phyloP scores from a whole-genome alignment of 2,329 filamentous ascomycete genomes.

The Phaeosphaeria sp. region DNA sequence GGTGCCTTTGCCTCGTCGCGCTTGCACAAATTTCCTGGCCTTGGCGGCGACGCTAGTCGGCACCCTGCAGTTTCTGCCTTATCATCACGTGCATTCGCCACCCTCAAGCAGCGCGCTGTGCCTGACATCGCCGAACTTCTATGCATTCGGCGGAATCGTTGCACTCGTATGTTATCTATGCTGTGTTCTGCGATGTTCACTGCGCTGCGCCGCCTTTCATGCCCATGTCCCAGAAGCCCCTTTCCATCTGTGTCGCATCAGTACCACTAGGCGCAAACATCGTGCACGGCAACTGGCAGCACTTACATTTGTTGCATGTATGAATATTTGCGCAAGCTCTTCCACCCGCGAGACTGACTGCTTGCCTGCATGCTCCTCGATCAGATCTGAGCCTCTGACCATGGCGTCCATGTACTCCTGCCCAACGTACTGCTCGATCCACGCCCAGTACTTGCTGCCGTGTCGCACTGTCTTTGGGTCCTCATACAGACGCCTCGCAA shows the following conservation, averaged over 20 bases:
- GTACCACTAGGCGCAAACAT: slow-evolving; percentile 8
- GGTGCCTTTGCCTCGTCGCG: slow-evolving; percentile 32
- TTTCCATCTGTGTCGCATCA: slow-evolving; percentile 66
- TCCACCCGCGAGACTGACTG: slow-evolving; percentile 80
- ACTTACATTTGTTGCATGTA: slow-evolving; percentile 81
- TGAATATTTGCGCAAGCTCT: slow-evolving; percentile 82
- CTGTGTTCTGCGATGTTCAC: too few species aligned
- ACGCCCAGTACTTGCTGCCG: slow-evolving; percentile 82
- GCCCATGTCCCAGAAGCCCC: slow-evolving; percentile 77
- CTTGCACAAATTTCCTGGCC: slow-evolving; percentile 28
- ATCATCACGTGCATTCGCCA: slow-evolving; percentile 10
- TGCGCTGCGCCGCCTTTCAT: slow-evolving; percentile 23
- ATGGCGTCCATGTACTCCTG: slow-evolving; percentile 81
- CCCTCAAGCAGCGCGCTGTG: not conserved
- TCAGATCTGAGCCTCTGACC: slow-evolving; percentile 70
- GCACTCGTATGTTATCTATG: too few species aligned
- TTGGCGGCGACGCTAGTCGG: slow-evolving; percentile 24
- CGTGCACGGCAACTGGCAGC: not conserved
- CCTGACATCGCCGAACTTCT: not conserved
- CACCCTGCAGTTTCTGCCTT: slow-evolving; percentile 15
- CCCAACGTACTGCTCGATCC: slow-evolving; percentile 88
- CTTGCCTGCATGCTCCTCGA: slow-evolving; percentile 76
- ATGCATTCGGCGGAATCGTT: not conserved
- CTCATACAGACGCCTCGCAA: slow-evolving; percentile 73
- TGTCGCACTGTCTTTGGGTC: slow-evolving; percentile 67